These are phyloP conservation scores for Cystofilobasidium ferigula DNA, from an alignment of 768 basidiomycete genomes.

Conservation along the genomic window DNA sequence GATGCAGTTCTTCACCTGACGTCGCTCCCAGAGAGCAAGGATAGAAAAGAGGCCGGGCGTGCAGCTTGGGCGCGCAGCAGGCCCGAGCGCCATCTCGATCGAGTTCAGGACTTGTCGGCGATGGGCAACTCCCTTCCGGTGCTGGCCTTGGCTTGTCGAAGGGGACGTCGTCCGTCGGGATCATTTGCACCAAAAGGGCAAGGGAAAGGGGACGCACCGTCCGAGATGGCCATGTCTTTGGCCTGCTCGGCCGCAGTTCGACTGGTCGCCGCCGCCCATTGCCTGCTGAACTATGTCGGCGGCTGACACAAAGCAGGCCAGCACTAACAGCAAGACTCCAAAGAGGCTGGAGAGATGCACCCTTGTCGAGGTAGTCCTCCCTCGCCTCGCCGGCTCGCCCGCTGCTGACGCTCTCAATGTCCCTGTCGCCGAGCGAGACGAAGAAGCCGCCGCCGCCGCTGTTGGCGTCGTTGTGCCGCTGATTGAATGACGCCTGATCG, in stretches of 20 bases:
- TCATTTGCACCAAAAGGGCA: not conserved
- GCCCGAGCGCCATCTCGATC: too few species aligned
- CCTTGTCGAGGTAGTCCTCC: conserved; percentile 42
- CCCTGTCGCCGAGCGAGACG: conserved; percentile 29
- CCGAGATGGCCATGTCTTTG: conserved; percentile 42
- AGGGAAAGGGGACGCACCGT: conserved; percentile 20
- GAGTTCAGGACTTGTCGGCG: too few species aligned
- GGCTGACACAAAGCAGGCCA: not conserved
- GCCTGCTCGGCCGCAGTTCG: conserved; percentile 40
- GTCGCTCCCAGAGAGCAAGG: too few species aligned
- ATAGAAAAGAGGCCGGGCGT: not conserved
- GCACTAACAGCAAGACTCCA: not conserved
- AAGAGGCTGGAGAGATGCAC: conserved; percentile 28
- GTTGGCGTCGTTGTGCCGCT: too few species aligned
- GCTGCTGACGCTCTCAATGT: conserved; percentile 37
- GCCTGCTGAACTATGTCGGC: conserved; percentile 43
- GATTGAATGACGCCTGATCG: too few species aligned
- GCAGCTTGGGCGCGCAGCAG: too few species aligned
- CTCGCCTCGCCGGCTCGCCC: conserved; percentile 39
- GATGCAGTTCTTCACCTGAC: too few species aligned
- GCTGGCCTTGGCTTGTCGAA: not conserved
- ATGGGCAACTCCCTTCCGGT: not conserved
- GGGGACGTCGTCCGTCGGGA: not conserved
- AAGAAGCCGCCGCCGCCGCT: too few species aligned
- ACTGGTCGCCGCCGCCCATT: conserved; percentile 39